Evolutionary conservation across 352 stramenopile genomes (phyloP), one percentile per base, ranked within the genome.

Genomic region (Pythium apleroticum): DNA sequence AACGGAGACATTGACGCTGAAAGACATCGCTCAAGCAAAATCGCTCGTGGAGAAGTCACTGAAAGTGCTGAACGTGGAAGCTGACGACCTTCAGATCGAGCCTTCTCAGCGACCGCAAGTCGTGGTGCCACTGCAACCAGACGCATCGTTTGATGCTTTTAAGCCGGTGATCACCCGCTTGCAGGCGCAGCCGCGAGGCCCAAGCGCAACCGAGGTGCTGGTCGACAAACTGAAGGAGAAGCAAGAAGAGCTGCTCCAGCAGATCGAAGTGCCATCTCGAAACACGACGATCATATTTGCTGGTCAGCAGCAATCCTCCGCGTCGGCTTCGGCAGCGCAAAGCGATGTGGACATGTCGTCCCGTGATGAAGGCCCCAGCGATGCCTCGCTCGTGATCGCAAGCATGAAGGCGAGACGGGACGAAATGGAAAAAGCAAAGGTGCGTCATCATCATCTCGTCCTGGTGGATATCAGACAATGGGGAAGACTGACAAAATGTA

Each of bases 371-470:
- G 68, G 80, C 15, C 68, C 67, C 27, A 88, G 70, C 52, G 88
- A 96, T 56, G 72, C 75, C 15, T 77, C 86, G 27, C 49, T 96
- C 27, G 58, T 95, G 24, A 88, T 94, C 20, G 81, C 84, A 17
- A 94, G 80, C 39, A 75, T 94, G 65, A 92, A 87, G 63, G 73
- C 82, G 48, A 76, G 83, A 31, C 84, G 82, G 12, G 68, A 71
- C 2, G 80, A 95, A 52, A 80, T 91, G 65, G 86, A 95, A 52
- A 95, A 92, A 57, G 78, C 79, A 0, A 85, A 95, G 79, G 82
- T 90, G 54, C 3, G 64, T 48, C 9, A n/a, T 22, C 20, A 2
- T 52, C 14, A 20, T 22, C 5, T 55, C 19, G 24, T 20, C 11
- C 49, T 39, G 46, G 35, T 57, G 35, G 30, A 33, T 9, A 33